Evolutionary conservation across 2,329 filamentous ascomycete genomes (phyloP).

Genomic region (Penicillium griseofulvum): DNA sequence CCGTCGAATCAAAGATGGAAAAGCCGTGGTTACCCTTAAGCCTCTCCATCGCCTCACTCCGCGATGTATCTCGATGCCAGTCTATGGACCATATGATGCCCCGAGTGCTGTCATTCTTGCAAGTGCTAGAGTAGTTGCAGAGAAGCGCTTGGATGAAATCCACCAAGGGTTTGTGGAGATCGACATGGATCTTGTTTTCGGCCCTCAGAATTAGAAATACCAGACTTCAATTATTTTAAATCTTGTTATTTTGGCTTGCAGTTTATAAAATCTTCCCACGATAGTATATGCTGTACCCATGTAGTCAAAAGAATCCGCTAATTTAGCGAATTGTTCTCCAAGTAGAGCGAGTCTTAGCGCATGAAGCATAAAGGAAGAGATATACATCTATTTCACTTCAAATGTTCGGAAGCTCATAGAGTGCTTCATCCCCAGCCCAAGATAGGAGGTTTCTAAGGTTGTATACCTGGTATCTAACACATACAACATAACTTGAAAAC

Average conservation of each 20-base stretch:
- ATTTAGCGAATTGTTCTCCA: too few relatives aligned
- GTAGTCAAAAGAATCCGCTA: too few relatives aligned
- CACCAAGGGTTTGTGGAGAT: not conserved
- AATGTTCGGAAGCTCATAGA: too few relatives aligned
- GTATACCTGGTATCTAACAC: too few relatives aligned
- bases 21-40: not conserved
- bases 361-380: too few relatives aligned
- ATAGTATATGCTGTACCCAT: too few relatives aligned
- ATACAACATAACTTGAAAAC: too few relatives aligned
- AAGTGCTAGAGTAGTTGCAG: not conserved
- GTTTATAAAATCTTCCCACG: too few relatives aligned
- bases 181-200: not conserved
- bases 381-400: too few relatives aligned
- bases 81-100: not conserved
- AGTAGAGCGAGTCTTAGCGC: too few relatives aligned
- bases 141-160: not conserved
- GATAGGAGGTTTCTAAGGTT: too few relatives aligned
- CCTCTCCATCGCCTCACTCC: not conserved
- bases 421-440: too few relatives aligned
- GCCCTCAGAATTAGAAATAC: not conserved
- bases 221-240: not conserved
- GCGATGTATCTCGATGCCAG: not conserved
- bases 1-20: not conserved
- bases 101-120: not conserved
- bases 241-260: not conserved